Evolutionary conservation across 2,329 filamentous ascomycete genomes (phyloP), one percentile per base, ranked within the genome.

Genomic region (Ascochyta clinopodiicola): DNA sequence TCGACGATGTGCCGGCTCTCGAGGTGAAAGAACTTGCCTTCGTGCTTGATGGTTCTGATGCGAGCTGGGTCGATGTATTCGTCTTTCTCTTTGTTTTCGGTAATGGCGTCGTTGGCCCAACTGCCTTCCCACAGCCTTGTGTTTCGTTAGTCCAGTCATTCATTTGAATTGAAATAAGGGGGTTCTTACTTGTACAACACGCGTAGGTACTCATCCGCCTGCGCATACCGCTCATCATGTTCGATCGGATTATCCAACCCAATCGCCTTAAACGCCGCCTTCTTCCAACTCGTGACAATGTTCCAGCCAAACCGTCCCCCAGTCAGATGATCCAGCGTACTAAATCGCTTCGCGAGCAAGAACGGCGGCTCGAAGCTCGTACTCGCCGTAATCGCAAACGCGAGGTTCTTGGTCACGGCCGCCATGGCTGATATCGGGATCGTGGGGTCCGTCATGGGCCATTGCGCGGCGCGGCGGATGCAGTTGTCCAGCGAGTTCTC

Each of bases 161-260:
- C 22, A 12, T 10, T 4, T 13, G 6, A 2, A 2, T 1, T 5
- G n/a, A 6, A 17, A n/a, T 15, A 2, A 5, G 13, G 6, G 10
- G 12, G 53, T 13, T 43, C 63, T 56, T 67, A 84, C 81, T 88
- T 88, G 70, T 88, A 88, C 4, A 88, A 71, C 0, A 88, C 81
- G 37, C 84, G 79, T 67, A 91, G 79, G 71, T 89, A 91, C 69
- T 91, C 88, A 60, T 90, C 86, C 1, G 87, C 87, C 40, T 87
- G 81, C 2, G 80, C 83, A 59, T 91, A 91, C 49, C 88, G 78
- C 54, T 87, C 80, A 37, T 88, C 86, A 59, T 88, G 86, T 51
- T 85, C 81, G 29, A 85, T 83, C 0, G 82, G 82, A 4, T 72
- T 81, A 12, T 86, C 81, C 2, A 86, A 66, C 0, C 85, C 85